phyloP scores from a whole-genome alignment of 1,284 basidiomycete species.

The Veloporphyrellus conicus region DNA sequence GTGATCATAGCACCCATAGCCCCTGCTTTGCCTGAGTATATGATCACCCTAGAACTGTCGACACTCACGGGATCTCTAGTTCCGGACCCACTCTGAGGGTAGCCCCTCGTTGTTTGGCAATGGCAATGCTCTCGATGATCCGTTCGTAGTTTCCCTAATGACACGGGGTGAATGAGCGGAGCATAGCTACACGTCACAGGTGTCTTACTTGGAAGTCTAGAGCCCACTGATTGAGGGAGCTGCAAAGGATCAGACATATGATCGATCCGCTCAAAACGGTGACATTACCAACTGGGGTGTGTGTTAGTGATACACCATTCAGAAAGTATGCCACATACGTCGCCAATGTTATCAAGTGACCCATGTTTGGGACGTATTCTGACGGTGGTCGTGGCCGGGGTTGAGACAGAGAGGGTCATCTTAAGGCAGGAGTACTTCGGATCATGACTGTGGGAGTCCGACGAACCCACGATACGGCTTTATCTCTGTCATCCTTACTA shows the following conservation, averaged over 20 bases:
- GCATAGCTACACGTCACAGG: not conserved
- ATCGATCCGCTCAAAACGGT: not conserved
- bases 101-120: conserved; percentile 87
- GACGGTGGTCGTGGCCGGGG: too few relatives aligned
- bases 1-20: conserved; percentile 93
- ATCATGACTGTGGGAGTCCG: too few relatives aligned
- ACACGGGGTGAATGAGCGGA: not conserved
- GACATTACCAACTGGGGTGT: conserved; percentile 41
- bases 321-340: conserved; percentile 45
- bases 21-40: conserved; percentile 44
- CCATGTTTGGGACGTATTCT: conserved; percentile 43
- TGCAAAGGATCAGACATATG: conserved; percentile 32
- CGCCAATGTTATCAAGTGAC: conserved; percentile 77
- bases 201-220: conserved; percentile 78
- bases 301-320: conserved; percentile 7
- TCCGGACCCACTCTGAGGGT: conserved; percentile 95
- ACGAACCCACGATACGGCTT: too few relatives aligned
- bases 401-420: too few relatives aligned
- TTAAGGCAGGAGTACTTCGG: too few relatives aligned
- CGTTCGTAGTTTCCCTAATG: conserved; percentile 88
- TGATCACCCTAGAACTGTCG: not conserved
- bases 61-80: conserved; percentile 88
- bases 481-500: conserved; percentile 17
- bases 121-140: conserved; percentile 82
- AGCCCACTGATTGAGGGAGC: conserved; percentile 95